Conservation (phyloP, 108 stramenopile species). For the Epipyxis sp. region DNA sequence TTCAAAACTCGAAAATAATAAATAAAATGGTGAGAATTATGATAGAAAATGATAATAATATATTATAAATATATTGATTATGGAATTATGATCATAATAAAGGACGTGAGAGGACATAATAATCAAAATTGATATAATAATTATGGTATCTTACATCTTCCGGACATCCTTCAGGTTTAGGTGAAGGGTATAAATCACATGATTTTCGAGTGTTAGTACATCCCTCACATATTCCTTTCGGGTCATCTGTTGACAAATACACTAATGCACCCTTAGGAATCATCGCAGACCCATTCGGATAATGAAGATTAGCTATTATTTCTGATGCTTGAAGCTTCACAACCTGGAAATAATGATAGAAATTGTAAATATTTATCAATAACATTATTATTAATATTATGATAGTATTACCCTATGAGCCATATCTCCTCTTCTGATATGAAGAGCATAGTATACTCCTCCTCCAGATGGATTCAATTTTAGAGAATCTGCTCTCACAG, state of each 20-base stretch:
- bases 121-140: neutral
- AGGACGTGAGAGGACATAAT: too few relatives aligned
- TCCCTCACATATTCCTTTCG: slow-evolving; percentile 28
- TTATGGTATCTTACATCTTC: neutral
- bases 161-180: slow-evolving; percentile 24
- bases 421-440: slow-evolving; percentile 78
- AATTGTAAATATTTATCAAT: slow-evolving; percentile 57
- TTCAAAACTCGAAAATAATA: too few relatives aligned
- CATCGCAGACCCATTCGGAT: neutral
- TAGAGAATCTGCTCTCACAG: slow-evolving; percentile 60
- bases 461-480: slow-evolving; percentile 63
- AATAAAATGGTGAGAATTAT: too few relatives aligned
- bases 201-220: neutral
- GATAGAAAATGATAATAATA: too few relatives aligned
- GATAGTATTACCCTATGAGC: slow-evolving; percentile 57
- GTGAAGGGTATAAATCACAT: neutral
- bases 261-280: slow-evolving; percentile 31
- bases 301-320: slow-evolving; percentile 32
- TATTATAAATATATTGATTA: neutral
- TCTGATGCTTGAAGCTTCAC: slow-evolving; percentile 25
- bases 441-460: slow-evolving; percentile 69
- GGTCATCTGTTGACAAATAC: slow-evolving; percentile 37
- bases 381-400: slow-evolving; percentile 67
- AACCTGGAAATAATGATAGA: slow-evolving; percentile 46
- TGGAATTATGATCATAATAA: too few relatives aligned